Evolutionary conservation across 495 filamentous ascomycete species (phyloP).

Genomic region (Xylaria sp.): DNA sequence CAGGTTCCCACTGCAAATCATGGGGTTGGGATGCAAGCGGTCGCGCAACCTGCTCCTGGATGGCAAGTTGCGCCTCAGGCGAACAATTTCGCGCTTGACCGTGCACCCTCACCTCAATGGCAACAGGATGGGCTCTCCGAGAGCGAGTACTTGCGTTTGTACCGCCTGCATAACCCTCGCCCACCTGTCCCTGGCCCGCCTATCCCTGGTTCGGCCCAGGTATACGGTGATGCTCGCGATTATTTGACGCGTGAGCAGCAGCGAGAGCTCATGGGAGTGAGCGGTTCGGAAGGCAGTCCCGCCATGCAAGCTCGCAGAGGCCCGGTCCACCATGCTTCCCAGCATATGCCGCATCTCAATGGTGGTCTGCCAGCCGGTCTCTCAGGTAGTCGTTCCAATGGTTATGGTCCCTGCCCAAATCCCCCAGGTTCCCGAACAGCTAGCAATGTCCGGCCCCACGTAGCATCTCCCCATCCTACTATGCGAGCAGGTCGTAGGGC

Average conservation of each 20-base stretch:
- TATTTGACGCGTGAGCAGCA: not conserved
- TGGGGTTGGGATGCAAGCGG: not conserved
- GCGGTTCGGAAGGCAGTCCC: not conserved
- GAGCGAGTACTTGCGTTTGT: not conserved
- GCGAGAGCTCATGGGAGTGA: not conserved
- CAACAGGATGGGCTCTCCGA: not conserved
- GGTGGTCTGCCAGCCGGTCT: not conserved
- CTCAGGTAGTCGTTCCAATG: not conserved
- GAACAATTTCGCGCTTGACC: not conserved
- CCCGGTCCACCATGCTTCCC: not conserved
- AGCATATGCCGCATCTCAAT: not conserved
- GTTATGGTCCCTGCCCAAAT: not conserved
- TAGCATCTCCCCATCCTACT: not conserved
- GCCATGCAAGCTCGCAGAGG: not conserved
- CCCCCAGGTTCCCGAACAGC: not conserved
- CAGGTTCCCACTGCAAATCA: not conserved
- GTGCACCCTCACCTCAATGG: not conserved
- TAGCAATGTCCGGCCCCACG: not conserved
- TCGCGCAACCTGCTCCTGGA: not conserved
- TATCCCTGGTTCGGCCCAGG: not conserved
- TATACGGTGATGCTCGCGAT: slow-evolving; percentile 5
- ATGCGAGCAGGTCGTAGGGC: not conserved
- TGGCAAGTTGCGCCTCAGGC: not conserved
- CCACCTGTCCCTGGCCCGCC: not conserved
- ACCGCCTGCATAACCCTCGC: not conserved